Base-by-base conservation (phyloP, 140 eudicot genomes). In the Oenanthe javanica region DNA sequence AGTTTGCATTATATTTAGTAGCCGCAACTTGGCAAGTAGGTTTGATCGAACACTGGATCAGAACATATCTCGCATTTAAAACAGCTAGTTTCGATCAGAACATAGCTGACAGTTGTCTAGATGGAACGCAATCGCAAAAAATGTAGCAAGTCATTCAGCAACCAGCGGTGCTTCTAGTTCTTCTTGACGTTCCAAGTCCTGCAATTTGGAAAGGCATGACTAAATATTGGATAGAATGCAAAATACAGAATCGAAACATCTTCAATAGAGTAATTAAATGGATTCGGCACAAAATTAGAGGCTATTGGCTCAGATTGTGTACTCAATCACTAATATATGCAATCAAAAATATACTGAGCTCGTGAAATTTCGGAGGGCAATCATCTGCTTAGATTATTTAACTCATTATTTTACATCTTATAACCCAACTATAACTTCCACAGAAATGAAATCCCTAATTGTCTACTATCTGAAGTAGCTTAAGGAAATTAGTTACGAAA, bases 121-220 rank as follows among this genome's bases (percentile, higher is more conserved):
- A 36, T 1, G 40, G 40, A 36, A 36, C 2, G 2, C 40, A 36
- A 36, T 36, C 40, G 40, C 40, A 36, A 36, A 0, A 36, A 36
- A 36, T 36, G 40, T 36, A 42, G 81, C 72, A 50, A 83, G 69
- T 49, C n/a, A 1, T 5, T 91, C 89, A 27, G 47, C 83, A 51
- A 93, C 72, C 85, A 94, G 79, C 78, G 86, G 81, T 43, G 96
- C 85, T 83, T 91, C 94, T 72, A 94, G 97, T 83, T 91, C 98
- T 76, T 87, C 96, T 81, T 87, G 88, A 4, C 88, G 88, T 82
- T 94, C 98, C 81, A 94, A 85, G 3, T 91, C 98, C 98, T 94
- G 87, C 75, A 81, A 78, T 57, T 79, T 38, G 64, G 78, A 75
- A 52, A 67, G 72, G 9, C 77, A 45, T 66, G 38, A 49, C 31